phyloP scores from a whole-genome alignment of 805 yeast genomes.

The Ogataea pini region DNA sequence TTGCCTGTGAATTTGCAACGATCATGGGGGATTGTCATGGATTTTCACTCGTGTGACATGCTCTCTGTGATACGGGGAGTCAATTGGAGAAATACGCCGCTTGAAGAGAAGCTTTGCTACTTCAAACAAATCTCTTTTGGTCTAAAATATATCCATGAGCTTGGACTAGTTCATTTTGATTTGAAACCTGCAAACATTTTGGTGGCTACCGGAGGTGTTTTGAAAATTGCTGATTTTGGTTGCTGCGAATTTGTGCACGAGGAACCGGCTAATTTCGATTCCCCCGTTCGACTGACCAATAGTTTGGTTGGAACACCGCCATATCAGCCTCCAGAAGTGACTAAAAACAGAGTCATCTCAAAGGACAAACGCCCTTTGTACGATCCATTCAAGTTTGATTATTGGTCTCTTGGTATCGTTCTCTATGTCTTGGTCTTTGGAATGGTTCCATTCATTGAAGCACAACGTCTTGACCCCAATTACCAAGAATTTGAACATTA shows the following conservation, averaged over 20 bases:
- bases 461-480: constrained; percentile 46
- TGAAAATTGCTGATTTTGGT: constrained; percentile 76
- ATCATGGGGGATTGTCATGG: constrained; percentile 79
- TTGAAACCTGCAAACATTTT: constrained; percentile 74
- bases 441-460: constrained; percentile 59
- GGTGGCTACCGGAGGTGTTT: constrained; percentile 57
- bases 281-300: constrained; percentile 39
- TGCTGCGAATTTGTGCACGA: constrained; percentile 66
- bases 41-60: constrained; percentile 63
- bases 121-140: constrained; percentile 71
- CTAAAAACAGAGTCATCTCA: constrained; percentile 42
- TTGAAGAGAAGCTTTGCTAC: constrained; percentile 58
- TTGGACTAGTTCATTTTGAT: constrained; percentile 72
- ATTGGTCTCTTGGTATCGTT: constrained; percentile 73
- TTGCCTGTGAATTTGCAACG: constrained; percentile 60
- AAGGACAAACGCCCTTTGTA: constrained; percentile 32
- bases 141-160: constrained; percentile 58
- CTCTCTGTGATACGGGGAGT: constrained; percentile 54
- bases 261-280: constrained; percentile 48
- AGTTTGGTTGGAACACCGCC: constrained; percentile 79
- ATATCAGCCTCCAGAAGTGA: constrained; percentile 76
- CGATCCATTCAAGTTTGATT: constrained; percentile 66
- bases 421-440: constrained; percentile 60
- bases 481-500: constrained; percentile 55
- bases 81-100: constrained; percentile 55